Conservation (phyloP, 1,284 basidiomycete species). For the Leccinum subrobustum region DNA sequence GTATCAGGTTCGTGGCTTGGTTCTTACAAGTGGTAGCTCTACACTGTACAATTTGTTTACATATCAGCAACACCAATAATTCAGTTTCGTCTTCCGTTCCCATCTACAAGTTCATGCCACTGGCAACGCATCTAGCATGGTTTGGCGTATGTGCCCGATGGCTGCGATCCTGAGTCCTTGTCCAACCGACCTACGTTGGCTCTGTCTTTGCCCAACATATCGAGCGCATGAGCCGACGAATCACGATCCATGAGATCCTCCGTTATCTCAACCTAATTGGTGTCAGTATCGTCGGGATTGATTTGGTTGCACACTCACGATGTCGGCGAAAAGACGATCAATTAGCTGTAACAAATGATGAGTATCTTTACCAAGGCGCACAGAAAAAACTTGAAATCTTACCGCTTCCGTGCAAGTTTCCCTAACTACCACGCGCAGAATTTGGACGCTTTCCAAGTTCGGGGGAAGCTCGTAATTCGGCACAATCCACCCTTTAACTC, state of each 20-base stretch:
- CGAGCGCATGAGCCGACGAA: constrained; percentile 53
- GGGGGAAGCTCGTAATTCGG: constrained; percentile 87
- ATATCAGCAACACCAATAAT: background rate
- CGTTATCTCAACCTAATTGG: constrained; percentile 54
- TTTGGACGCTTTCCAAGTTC: constrained; percentile 64
- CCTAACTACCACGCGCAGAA: constrained; percentile 84
- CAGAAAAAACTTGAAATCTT: constrained; percentile 5
- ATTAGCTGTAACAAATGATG: constrained; percentile 45
- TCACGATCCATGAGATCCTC: constrained; percentile 47
- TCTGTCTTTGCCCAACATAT: constrained; percentile 37
- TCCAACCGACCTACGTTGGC: constrained; percentile 41
- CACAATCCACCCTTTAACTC: constrained; percentile 83
- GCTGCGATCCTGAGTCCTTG: constrained; percentile 43
- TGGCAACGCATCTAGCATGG: constrained; percentile 45
- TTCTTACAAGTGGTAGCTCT: background rate
- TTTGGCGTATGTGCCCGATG: constrained; percentile 66
- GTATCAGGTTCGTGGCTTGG: background rate
- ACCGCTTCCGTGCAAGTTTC: constrained; percentile 70
- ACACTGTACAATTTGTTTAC: constrained; percentile 6
- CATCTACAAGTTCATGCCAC: background rate
- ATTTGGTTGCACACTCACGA: constrained; percentile 43
- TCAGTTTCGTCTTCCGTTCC: background rate
- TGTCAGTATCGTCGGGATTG: background rate
- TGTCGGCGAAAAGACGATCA: constrained; percentile 60
- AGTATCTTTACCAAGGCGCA: background rate